These are phyloP conservation scores for Tetraselmis striata DNA, from an alignment of 139 green algal species.

Conservation along the genomic window DNA sequence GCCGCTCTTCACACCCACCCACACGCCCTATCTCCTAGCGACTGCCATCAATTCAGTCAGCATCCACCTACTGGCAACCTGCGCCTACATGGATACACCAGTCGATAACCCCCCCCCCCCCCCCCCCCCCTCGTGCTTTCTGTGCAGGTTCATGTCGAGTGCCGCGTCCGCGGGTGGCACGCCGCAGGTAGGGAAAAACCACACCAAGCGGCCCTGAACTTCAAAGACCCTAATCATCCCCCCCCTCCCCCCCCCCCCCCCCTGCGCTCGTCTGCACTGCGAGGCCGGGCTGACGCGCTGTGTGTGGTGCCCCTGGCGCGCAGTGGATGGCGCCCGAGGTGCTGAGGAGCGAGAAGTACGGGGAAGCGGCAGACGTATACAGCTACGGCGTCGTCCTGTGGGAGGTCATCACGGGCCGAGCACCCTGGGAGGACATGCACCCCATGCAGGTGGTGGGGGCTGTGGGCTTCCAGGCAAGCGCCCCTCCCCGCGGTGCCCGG, in stretches of 20 bases:
- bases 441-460: constrained; percentile 55
- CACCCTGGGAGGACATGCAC: constrained; percentile 62
- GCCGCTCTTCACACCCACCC: constrained; percentile 10
- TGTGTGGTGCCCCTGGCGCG: no score
- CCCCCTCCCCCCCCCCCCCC: no score
- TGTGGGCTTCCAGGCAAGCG: background rate
- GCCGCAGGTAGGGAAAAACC: no score
- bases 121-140: no score
- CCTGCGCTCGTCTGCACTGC: background rate
- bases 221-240: no score
- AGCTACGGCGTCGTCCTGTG: constrained; percentile 61
- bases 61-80: no score
- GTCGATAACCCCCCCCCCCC: no score
- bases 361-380: constrained; percentile 30
- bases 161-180: constrained; percentile 15
- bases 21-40: background rate
- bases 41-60: background rate
- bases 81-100: no score
- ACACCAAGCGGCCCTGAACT: background rate
- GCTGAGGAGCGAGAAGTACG: constrained; percentile 20
- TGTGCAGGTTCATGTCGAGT: background rate
- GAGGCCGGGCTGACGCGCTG: background rate
- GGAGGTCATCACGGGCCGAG: constrained; percentile 63
- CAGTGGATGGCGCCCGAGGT: constrained; percentile 83
- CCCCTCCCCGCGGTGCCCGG: no score